Evolutionary conservation across 208 protist genomes (phyloP).

Genomic region (Leptomonas seymouri): DNA sequence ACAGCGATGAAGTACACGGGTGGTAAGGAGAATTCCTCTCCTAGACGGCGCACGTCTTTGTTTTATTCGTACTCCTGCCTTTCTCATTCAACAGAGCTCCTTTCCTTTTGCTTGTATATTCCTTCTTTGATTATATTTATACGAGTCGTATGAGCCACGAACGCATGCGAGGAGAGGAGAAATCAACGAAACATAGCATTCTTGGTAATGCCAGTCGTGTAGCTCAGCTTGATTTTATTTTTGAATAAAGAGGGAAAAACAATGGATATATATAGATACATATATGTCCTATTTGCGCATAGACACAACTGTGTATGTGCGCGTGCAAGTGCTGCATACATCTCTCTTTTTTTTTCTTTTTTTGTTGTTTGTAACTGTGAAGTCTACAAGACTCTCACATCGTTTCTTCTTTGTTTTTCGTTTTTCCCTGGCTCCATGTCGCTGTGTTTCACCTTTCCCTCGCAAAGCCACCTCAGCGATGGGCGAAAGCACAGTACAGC

Average conservation of each 20-base stretch:
- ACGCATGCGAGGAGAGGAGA: background rate
- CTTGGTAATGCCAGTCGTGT: slow-evolving; percentile 1
- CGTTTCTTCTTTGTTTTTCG: slow-evolving; percentile 17
- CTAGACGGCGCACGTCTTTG: too few species aligned
- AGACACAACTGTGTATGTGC: background rate
- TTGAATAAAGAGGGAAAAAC: too few species aligned
- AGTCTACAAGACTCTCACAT: background rate
- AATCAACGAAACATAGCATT: background rate
- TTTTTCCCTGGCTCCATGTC: background rate
- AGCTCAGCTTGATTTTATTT: background rate
- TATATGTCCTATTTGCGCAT: too few species aligned
- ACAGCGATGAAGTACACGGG: too few species aligned
- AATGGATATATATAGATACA: too few species aligned
- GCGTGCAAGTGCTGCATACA: background rate
- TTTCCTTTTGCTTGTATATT: too few species aligned
- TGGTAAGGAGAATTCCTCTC: too few species aligned
- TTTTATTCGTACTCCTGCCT: too few species aligned
- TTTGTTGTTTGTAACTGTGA: background rate
- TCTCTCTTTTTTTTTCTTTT: background rate
- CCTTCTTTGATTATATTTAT: too few species aligned
- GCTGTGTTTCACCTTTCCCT: slow-evolving; percentile 1
- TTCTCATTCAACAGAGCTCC: too few species aligned
- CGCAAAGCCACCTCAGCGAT: background rate
- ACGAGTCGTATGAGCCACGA: slow-evolving; percentile 1
- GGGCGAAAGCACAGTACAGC: slow-evolving; percentile 8